Evolutionary conservation across 2,329 filamentous ascomycete genomes (phyloP).

Genomic region (Saccharata proteae): DNA sequence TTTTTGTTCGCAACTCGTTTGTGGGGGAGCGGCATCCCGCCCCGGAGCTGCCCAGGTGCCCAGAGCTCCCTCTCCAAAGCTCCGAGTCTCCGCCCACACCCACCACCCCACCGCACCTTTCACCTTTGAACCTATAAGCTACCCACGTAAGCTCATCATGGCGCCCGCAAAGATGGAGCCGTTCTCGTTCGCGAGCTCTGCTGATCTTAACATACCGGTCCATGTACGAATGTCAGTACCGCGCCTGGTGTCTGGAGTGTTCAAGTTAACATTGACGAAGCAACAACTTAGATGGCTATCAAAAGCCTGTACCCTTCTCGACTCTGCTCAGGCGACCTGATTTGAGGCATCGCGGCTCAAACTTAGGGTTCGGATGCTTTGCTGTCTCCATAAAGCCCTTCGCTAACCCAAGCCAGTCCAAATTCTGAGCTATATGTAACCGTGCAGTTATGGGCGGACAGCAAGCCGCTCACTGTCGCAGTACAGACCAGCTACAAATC

Average conservation of each 20-base stretch:
- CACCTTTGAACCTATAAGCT: too few relatives aligned
- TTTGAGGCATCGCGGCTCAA: slow-evolving; percentile 77
- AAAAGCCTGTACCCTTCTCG: slow-evolving; percentile 63
- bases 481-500: slow-evolving; percentile 87
- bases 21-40: too few relatives aligned
- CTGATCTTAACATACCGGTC: slow-evolving; percentile 63
- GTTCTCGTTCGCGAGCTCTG: slow-evolving; percentile 88
- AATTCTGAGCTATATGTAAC: slow-evolving; percentile 88
- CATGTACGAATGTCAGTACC: slow-evolving; percentile 49
- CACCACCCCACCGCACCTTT: too few relatives aligned
- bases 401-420: slow-evolving; percentile 36
- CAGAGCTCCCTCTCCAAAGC: too few relatives aligned
- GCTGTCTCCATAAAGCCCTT: background rate
- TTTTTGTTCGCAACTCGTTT: too few relatives aligned
- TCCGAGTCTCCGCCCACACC: too few relatives aligned
- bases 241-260: slow-evolving; percentile 6
- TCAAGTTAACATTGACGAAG: slow-evolving; percentile 30
- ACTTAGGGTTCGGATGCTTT: slow-evolving; percentile 51
- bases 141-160: too few relatives aligned
- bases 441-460: slow-evolving; percentile 87
- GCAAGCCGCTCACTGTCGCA: slow-evolving; percentile 84
- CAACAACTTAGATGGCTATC: slow-evolving; percentile 65
- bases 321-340: slow-evolving; percentile 67
- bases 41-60: too few relatives aligned
- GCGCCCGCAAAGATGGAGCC: slow-evolving; percentile 63